Evolutionary conservation across 305 asterid species (phyloP), one percentile per base, ranked within the genome.

Genomic region (Euphrasia arctica): DNA sequence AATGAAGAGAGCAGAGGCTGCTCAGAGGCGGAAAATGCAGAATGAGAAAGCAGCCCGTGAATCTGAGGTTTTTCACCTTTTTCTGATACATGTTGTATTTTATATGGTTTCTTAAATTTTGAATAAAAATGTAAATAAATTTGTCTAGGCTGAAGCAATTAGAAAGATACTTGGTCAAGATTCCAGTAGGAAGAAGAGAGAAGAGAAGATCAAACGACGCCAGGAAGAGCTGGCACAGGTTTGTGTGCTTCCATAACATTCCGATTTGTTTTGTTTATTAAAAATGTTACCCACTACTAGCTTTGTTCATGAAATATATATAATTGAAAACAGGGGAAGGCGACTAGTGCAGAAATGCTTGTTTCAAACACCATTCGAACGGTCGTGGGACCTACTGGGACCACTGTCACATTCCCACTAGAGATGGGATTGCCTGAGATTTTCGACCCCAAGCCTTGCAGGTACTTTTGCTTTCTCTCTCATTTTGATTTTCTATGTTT

Each of bases 31-130:
- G 66, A 79, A 78, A 74, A 61, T 86, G 78, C 96, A 85, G 82
- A 88, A 84, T 61, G 95, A 91, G 88, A 91, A 89, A 75, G 98
- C 98, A 68, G 94, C 95, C 58, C 86, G 89, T 56, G 98, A 89
- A 79, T 79, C 91, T 64, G 95, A 91, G 96, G 98, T 52, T 52
- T 89, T 71, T 69, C 70, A 59, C 58, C 60, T 66, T 70, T 11
- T 69, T 48, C 64, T 59, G 49, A 52, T 42, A 55, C 31, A 9
- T 29, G 22, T 48, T 57, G 42, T 62, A 18, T 18, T 18, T 18
- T 18, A 18, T 18, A 18, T 18, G 6, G 27, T 25, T 68, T 63
- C 27, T 32, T 27, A 45, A 68, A 14, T 25, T 14, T 48, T 12
- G 15, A 6, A 55, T 27, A 39, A 49, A 48, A 60, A 41, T 59